A percentile compares a stretch with the other conserved stretches of the same genome.
Evolutionary conservation across 108 stramenopile genomes (phyloP).

Genomic region (Nitzschia palea): DNA sequence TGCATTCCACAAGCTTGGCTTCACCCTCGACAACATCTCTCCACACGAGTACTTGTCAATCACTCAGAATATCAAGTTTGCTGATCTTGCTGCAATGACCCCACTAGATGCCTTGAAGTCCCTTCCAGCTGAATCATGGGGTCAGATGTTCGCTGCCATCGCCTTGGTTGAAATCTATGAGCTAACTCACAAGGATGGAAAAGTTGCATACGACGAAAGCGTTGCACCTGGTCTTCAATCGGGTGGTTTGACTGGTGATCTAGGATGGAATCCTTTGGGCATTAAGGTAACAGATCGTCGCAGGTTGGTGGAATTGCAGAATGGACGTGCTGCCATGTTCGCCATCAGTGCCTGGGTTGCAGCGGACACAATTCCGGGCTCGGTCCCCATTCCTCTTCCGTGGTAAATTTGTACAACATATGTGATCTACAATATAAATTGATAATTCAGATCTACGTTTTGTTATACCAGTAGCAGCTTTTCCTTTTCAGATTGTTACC

Average conservation of each 20-base stretch:
- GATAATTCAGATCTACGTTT: not conserved
- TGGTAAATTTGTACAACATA: slow-evolving; percentile 28
- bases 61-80: slow-evolving; percentile 56
- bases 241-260: slow-evolving; percentile 58
- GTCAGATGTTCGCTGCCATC: slow-evolving; percentile 63
- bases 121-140: slow-evolving; percentile 51
- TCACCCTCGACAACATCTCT: slow-evolving; percentile 61
- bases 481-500: too few species aligned
- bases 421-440: slow-evolving; percentile 4
- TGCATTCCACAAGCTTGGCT: slow-evolving; percentile 60
- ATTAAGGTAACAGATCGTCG: slow-evolving; percentile 49
- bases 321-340: slow-evolving; percentile 74
- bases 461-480: too few species aligned
- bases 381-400: slow-evolving; percentile 56
- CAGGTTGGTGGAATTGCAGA: slow-evolving; percentile 54
- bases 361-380: slow-evolving; percentile 51
- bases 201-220: slow-evolving; percentile 38
- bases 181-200: slow-evolving; percentile 59
- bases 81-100: slow-evolving; percentile 63
- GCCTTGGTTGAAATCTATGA: slow-evolving; percentile 61
- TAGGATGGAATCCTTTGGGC: slow-evolving; percentile 62
- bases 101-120: slow-evolving; percentile 55
- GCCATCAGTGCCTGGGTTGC: slow-evolving; percentile 67
- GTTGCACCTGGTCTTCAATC: slow-evolving; percentile 60
- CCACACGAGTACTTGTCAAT: slow-evolving; percentile 59